These are phyloP conservation scores for Tilletia setariae DNA, from an alignment of 1,284 basidiomycete genomes.

Conservation along the genomic window DNA sequence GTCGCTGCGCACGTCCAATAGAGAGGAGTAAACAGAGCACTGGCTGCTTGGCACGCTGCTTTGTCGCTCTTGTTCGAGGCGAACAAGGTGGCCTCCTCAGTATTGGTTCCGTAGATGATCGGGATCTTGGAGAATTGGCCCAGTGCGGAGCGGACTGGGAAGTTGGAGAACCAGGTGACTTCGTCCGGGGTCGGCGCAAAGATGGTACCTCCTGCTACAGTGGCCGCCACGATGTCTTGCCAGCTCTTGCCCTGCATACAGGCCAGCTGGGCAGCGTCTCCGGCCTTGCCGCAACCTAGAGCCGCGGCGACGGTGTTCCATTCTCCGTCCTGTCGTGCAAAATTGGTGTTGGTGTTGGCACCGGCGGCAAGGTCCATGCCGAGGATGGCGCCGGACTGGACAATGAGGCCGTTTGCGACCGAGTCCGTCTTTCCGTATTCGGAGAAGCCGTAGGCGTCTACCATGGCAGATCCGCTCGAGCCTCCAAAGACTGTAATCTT, in stretches of 20 bases:
- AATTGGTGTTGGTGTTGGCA: not conserved
- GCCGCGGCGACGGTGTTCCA: slow-evolving; percentile 10
- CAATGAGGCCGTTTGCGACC: slow-evolving; percentile 19
- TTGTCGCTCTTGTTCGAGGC: slow-evolving; percentile 16
- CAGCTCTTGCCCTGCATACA: slow-evolving; percentile 12
- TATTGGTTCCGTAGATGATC: not conserved
- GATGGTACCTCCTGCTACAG: not conserved
- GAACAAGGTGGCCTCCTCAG: slow-evolving; percentile 21
- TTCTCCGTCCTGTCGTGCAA: not conserved
- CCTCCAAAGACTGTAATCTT: slow-evolving; percentile 15
- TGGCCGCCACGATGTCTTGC: not conserved
- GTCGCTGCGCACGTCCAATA: not conserved
- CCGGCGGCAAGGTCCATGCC: slow-evolving; percentile 22
- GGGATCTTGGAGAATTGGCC: not conserved
- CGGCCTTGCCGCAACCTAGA: not conserved
- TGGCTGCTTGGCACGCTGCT: slow-evolving; percentile 11
- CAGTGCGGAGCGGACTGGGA: not conserved
- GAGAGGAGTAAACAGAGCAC: not conserved
- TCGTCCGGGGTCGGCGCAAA: slow-evolving; percentile 2
- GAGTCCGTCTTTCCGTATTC: slow-evolving; percentile 27
- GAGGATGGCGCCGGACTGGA: slow-evolving; percentile 23
- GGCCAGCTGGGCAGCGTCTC: slow-evolving; percentile 11
- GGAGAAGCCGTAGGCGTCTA: slow-evolving; percentile 26
- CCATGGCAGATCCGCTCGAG: slow-evolving; percentile 21
- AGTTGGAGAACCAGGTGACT: slow-evolving; percentile 6